A percentile compares a stretch with the other conserved stretches of the same genome.
phyloP scores from a whole-genome alignment of 129 eudicot genomes.

The Ambrosia artemisiifolia region DNA sequence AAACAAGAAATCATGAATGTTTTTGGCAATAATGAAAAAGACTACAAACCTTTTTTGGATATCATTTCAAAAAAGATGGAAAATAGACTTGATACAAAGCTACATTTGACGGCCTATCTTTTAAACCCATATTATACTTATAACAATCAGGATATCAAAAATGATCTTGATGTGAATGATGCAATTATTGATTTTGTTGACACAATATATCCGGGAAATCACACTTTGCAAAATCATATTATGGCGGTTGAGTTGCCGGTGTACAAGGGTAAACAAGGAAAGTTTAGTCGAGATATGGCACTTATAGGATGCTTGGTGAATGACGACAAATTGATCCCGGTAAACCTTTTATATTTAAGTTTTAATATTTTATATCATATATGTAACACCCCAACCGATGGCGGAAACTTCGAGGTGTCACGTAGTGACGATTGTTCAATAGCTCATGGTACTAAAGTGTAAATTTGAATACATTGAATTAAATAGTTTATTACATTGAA shows the following conservation, averaged over 20 bases:
- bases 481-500: too few relatives aligned
- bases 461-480: too few relatives aligned
- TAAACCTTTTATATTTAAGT: too few relatives aligned
- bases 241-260: conserved; percentile 1
- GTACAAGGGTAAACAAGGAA: neutral
- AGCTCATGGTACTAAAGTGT: too few relatives aligned
- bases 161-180: neutral
- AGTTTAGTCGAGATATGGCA: neutral
- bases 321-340: neutral
- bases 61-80: neutral
- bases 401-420: too few relatives aligned
- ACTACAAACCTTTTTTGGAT: neutral
- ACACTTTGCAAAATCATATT: neutral
- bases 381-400: too few relatives aligned
- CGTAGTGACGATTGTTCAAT: too few relatives aligned
- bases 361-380: too few relatives aligned
- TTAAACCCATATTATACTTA: conserved; percentile 5
- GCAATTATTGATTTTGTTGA: neutral
- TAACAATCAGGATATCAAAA: neutral
- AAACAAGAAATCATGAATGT: neutral
- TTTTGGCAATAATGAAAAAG: neutral
- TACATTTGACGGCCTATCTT: conserved; percentile 9
- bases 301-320: conserved; percentile 1
- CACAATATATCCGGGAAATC: neutral
- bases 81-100: neutral